Base-by-base conservation (phyloP, 345 rosid genomes). In the Streptanthus diversifolius region DNA sequence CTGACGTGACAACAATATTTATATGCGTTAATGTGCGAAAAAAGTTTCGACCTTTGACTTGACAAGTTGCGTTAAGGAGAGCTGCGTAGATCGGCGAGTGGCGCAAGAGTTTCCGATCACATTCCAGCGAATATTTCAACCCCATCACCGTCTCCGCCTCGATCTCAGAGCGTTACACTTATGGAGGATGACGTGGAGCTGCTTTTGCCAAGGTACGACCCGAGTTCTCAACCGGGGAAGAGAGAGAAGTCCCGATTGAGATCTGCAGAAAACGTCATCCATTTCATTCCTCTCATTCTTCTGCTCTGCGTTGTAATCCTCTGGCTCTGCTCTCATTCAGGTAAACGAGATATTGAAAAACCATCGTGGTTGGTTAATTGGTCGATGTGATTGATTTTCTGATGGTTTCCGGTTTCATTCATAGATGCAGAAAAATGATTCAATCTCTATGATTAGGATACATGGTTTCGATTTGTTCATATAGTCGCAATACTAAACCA, bases 261-360 rank as follows among this genome's bases (percentile, higher is more conserved):
- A 85, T 81, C 79, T 55, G 87, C 98, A 6, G 87, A 93, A 82
- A 84, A 85, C 63, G 84, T 88, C 12, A 69, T 93, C 78, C 97
- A 93, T 80, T 56, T 81, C 52, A 87, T 93, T 74, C 98, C 97
- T 70, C 63, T 90, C 13, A 43, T 93, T 36, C 86, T 90, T 43
- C 41, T 81, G 24, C 72, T 89, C 35, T 89, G 88, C 71, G 87
- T 83, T 40, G 44, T 79, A 70, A 58, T 93, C 59, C 97, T 93
- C 70, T 90, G 97, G 95, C 79, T 88, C 81, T 90, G 83, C 85
- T 87, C 96, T 61, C 12, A 29, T 64, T 80, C 85, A 68, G 92
- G 90, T 85, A 73, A 48, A 30, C 9, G 33, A 35, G 22, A 29
- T 44, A 56, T n/a, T 30, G 32, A 30, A 27, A 39, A 52, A 5